phyloP scores from a whole-genome alignment of 2,329 filamentous ascomycete species.

The Aotearoamyces nothofagi region DNA sequence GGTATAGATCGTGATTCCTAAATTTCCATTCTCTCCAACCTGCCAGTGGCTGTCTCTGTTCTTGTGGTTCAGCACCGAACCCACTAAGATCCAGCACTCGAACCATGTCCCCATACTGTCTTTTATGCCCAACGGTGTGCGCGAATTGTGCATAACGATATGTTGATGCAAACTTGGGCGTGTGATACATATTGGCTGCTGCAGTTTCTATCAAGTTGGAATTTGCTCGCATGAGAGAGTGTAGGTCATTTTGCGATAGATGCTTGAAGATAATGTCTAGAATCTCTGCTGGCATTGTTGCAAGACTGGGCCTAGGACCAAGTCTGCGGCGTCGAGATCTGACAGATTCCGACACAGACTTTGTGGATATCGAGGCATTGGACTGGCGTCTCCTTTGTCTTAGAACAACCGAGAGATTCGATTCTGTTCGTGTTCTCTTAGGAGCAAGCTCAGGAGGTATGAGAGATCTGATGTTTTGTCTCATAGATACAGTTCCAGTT shows the following conservation, averaged over 20 bases:
- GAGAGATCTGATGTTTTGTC: conserved; percentile 5
- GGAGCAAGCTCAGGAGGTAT: conserved; percentile 4
- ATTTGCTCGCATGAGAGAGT: conserved; percentile 8
- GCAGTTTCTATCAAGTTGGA: conserved; percentile 8
- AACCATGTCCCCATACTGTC: conserved; percentile 8
- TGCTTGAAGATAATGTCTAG: conserved; percentile 8
- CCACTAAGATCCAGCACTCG: conserved; percentile 9
- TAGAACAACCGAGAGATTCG: background rate
- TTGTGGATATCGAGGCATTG: conserved; percentile 5
- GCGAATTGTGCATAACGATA: conserved; percentile 14
- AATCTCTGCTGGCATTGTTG: conserved; percentile 10
- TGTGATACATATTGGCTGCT: conserved; percentile 7
- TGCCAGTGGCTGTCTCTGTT: conserved; percentile 4
- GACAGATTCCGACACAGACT: conserved; percentile 6
- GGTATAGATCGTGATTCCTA: conserved; percentile 6
- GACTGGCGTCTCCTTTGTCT: conserved; percentile 5
- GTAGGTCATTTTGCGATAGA: conserved; percentile 6
- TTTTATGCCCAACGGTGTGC: conserved; percentile 7
- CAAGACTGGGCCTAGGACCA: conserved; percentile 4
- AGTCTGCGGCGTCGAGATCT: conserved; percentile 4
- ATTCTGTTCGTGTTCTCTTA: background rate
- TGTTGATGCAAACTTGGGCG: conserved; percentile 10
- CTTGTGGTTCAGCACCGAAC: conserved; percentile 5
- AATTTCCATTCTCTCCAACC: conserved; percentile 15
- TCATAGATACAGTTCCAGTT: conserved; percentile 1